A percentile compares a stretch with the other conserved stretches of the same genome.
phyloP scores from a whole-genome alignment of 2,329 filamentous ascomycete species.

The Hypoxylon sp. region DNA sequence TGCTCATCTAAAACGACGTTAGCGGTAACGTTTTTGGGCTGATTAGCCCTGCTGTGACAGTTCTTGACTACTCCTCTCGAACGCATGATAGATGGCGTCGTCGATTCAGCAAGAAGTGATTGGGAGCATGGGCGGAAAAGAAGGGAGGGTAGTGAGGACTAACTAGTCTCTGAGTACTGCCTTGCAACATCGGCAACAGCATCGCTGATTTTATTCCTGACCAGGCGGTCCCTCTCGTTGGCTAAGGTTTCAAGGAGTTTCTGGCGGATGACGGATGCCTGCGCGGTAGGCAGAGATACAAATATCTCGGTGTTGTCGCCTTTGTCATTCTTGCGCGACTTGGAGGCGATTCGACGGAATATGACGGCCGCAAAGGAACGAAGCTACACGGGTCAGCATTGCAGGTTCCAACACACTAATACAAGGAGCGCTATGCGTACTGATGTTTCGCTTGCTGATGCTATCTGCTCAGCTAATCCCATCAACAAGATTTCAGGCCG shows the following conservation, averaged over 20 bases:
- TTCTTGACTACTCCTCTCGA: background rate
- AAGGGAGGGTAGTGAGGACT: constrained; percentile 50
- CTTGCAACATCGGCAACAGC: constrained; percentile 96
- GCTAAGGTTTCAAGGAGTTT: constrained; percentile 85
- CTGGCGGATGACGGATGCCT: constrained; percentile 82
- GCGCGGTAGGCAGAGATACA: constrained; percentile 79
- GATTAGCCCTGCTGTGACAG: background rate
- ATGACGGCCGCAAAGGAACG: constrained; percentile 94
- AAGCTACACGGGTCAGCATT: constrained; percentile 66
- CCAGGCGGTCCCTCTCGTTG: constrained; percentile 77
- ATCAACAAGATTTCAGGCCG: constrained; percentile 91
- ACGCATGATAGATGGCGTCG: background rate
- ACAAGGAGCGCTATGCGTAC: constrained; percentile 63
- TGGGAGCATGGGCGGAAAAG: background rate
- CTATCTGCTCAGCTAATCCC: constrained; percentile 93
- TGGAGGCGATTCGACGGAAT: constrained; percentile 92
- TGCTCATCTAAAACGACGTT: constrained; percentile 72
- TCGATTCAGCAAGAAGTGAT: background rate
- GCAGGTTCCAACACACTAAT: background rate
- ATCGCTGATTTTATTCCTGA: constrained; percentile 96
- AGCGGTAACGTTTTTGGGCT: constrained; percentile 22
- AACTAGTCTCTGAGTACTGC: constrained; percentile 94
- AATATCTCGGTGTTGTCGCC: constrained; percentile 86
- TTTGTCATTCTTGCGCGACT: constrained; percentile 81
- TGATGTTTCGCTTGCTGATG: constrained; percentile 77